Conservation (phyloP, 805 yeast species). For the Jamesozyma lodderae region DNA sequence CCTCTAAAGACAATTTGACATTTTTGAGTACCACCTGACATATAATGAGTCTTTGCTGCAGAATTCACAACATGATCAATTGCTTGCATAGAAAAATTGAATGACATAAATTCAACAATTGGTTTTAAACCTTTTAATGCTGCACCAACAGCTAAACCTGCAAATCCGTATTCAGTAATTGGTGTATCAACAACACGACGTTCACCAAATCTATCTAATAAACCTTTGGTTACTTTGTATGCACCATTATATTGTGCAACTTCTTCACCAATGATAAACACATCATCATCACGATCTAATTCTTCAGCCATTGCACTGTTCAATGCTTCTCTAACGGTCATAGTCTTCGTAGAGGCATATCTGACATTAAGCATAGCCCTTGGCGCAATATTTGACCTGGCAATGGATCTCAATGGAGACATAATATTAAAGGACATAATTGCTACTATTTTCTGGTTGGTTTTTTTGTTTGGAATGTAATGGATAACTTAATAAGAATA, state of each 20-base stretch:
- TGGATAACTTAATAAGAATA: too few species aligned
- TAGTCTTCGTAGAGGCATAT: constrained; percentile 44
- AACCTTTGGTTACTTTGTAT: constrained; percentile 91
- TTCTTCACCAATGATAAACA: constrained; percentile 96
- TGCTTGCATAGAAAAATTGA: constrained; percentile 99
- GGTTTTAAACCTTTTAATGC: constrained; percentile 96
- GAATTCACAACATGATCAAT: constrained; percentile 97
- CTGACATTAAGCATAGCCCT: too few species aligned
- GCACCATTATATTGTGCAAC: constrained; percentile 99
- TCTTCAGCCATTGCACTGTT: constrained; percentile 95
- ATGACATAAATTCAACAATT: constrained; percentile 96
- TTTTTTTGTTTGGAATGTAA: too few species aligned
- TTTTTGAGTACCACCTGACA: constrained; percentile 98
- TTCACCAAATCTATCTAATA: constrained; percentile 91
- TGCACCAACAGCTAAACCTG: constrained; percentile 91
- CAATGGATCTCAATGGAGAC: too few species aligned
- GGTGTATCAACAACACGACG: constrained; percentile 93
- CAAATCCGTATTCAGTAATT: constrained; percentile 98
- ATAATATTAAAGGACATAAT: too few species aligned
- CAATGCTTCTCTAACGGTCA: constrained; percentile 96
- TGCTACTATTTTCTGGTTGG: too few species aligned
- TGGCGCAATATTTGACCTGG: too few species aligned
- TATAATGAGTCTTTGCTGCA: constrained; percentile 96
- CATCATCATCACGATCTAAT: constrained; percentile 89
- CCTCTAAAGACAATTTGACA: constrained; percentile 98